A percentile compares a stretch with the other conserved stretches of the same genome.
phyloP scores from a whole-genome alignment of 768 basidiomycete genomes.

The Suillus clintonianus region DNA sequence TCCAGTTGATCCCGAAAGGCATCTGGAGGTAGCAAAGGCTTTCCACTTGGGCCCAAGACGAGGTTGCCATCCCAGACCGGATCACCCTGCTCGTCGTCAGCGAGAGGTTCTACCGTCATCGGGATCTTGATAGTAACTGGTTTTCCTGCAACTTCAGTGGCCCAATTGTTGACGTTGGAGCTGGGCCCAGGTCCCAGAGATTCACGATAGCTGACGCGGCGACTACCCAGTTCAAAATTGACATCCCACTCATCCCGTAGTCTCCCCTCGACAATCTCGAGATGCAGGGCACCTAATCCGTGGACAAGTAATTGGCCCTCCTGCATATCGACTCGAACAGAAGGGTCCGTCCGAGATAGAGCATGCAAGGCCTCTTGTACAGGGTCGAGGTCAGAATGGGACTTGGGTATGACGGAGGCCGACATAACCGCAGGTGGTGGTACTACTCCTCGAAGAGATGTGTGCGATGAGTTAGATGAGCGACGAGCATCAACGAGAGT shows the following conservation, averaged over 20 bases:
- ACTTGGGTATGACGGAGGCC: conserved; percentile 77
- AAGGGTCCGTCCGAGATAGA: conserved; percentile 86
- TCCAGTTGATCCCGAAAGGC: conserved; percentile 43
- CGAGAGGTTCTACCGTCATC: conserved; percentile 56
- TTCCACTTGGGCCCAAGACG: conserved; percentile 57
- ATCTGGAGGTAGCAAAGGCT: conserved; percentile 54
- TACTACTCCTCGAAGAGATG: conserved; percentile 60
- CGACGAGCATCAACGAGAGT: conserved; percentile 65
- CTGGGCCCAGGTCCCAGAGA: conserved; percentile 39
- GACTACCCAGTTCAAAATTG: conserved; percentile 72
- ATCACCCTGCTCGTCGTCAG: conserved; percentile 59
- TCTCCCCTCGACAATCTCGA: conserved; percentile 88
- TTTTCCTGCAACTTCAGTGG: conserved; percentile 64
- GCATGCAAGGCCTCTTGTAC: conserved; percentile 75
- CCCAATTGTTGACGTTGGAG: conserved; percentile 49
- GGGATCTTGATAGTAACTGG: conserved; percentile 49
- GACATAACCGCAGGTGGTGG: conserved; percentile 87
- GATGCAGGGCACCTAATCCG: conserved; percentile 81
- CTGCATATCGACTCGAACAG: conserved; percentile 73
- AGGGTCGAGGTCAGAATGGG: conserved; percentile 74
- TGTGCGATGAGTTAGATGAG: conserved; percentile 32
- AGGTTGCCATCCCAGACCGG: conserved; percentile 78
- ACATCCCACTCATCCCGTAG: conserved; percentile 79
- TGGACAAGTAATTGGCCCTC: conserved; percentile 86
- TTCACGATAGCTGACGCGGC: conserved; percentile 84